Conservation (phyloP, 1,284 basidiomycete genomes). For the Sanghuangporus sanghuang region DNA sequence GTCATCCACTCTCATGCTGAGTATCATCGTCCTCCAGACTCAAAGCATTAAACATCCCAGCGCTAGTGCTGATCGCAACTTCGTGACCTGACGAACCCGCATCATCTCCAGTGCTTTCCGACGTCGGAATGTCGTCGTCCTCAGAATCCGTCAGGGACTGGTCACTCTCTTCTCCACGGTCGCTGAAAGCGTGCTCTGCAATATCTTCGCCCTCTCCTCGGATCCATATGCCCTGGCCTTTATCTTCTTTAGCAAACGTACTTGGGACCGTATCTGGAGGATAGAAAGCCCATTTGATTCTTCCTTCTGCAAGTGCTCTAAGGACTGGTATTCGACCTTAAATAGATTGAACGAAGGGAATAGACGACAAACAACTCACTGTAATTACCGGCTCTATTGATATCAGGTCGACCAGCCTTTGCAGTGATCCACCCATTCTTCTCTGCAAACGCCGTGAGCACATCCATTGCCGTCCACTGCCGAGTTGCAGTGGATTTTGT, state of each 20-base stretch:
- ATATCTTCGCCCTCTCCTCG: slow-evolving; percentile 30
- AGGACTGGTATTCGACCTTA: slow-evolving; percentile 49
- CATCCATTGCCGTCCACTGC: slow-evolving; percentile 75
- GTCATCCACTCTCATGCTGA: neutral
- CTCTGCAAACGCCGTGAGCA: slow-evolving; percentile 73
- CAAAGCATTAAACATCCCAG: slow-evolving; percentile 11
- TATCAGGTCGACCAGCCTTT: slow-evolving; percentile 82
- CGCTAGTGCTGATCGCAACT: neutral
- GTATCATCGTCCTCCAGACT: slow-evolving; percentile 1
- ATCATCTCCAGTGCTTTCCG: neutral
- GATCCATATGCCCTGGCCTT: slow-evolving; percentile 56
- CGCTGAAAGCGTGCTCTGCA: slow-evolving; percentile 15
- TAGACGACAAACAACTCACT: slow-evolving; percentile 46
- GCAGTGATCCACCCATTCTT: slow-evolving; percentile 84
- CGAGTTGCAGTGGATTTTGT: slow-evolving; percentile 20
- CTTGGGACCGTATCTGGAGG: slow-evolving; percentile 46
- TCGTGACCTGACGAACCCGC: neutral
- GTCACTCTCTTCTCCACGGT: slow-evolving; percentile 8
- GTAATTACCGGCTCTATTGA: slow-evolving; percentile 83
- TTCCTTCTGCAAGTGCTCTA: slow-evolving; percentile 73
- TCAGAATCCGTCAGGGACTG: neutral
- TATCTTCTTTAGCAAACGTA: slow-evolving; percentile 18
- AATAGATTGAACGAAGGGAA: neutral
- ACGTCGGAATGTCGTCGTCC: neutral
- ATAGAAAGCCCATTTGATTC: slow-evolving; percentile 82